Evolutionary conservation across 495 filamentous ascomycete species (phyloP).

Genomic region (Terfezia claveryi): DNA sequence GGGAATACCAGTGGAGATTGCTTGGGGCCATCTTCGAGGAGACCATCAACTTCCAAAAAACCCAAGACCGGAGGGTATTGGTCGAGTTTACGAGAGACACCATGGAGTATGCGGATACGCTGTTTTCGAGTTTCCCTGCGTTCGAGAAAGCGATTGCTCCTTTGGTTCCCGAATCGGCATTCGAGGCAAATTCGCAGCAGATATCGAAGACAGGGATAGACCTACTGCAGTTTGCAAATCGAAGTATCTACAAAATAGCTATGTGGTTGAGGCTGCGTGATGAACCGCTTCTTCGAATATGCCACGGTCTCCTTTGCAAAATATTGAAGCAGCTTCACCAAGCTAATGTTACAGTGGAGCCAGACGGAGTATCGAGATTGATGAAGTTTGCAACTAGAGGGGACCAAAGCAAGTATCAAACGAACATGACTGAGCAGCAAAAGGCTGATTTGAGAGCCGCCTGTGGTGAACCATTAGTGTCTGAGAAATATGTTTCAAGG

Average conservation of each 20-base stretch:
- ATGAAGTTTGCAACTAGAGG: slow-evolving; percentile 10
- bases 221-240: slow-evolving; percentile 16
- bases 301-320: slow-evolving; percentile 17
- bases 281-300: slow-evolving; percentile 15
- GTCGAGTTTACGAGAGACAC: slow-evolving; percentile 79
- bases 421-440: slow-evolving; percentile 16
- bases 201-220: slow-evolving; percentile 11
- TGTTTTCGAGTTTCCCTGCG: slow-evolving; percentile 37
- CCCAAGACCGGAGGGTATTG: slow-evolving; percentile 50
- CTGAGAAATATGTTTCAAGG: background rate
- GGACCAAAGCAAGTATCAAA: slow-evolving; percentile 6
- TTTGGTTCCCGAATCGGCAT: slow-evolving; percentile 11
- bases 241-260: slow-evolving; percentile 10
- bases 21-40: slow-evolving; percentile 60
- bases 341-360: slow-evolving; percentile 13
- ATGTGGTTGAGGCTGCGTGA: slow-evolving; percentile 17
- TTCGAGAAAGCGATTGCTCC: slow-evolving; percentile 16
- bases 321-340: slow-evolving; percentile 17
- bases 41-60: slow-evolving; percentile 57
- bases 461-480: slow-evolving; percentile 8
- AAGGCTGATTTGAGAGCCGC: slow-evolving; percentile 15
- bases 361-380: slow-evolving; percentile 13
- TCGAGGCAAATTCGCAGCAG: slow-evolving; percentile 2
- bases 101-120: slow-evolving; percentile 72
- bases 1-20: slow-evolving; percentile 59